phyloP scores from a whole-genome alignment of 768 basidiomycete genomes.

The Lactifluus pinguis region DNA sequence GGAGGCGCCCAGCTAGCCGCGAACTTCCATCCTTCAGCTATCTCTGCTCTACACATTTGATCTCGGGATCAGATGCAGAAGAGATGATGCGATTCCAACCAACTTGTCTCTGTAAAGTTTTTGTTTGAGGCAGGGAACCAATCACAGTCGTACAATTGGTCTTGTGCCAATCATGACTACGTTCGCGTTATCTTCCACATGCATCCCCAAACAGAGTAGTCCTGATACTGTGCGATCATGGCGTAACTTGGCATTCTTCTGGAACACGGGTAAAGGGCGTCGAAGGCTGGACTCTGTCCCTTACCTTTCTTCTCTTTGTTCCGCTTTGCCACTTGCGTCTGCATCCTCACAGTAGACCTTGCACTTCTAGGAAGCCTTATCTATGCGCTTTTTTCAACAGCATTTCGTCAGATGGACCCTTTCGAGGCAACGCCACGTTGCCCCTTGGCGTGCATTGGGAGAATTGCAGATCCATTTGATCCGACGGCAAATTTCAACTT shows the following conservation, averaged over 20 bases:
- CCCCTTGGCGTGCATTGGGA: neutral
- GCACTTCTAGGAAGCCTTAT: neutral
- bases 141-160: neutral
- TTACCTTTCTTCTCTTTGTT: neutral
- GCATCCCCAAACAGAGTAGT: neutral
- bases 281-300: neutral
- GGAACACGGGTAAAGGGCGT: neutral
- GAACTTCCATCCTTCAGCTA: neutral
- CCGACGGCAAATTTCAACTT: neutral
- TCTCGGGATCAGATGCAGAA: neutral
- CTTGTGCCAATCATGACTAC: neutral
- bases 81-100: neutral
- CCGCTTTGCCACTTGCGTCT: neutral
- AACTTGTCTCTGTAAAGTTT: neutral
- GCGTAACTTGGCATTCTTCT: neutral
- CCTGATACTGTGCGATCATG: neutral
- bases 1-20: neutral
- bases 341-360: neutral
- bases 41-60: neutral
- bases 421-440: neutral
- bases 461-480: neutral
- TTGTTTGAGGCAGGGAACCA: neutral
- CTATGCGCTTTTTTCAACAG: neutral
- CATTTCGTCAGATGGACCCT: neutral
- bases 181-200: neutral